phyloP scores from a whole-genome alignment of 768 basidiomycete species.

The Terana coerulea region DNA sequence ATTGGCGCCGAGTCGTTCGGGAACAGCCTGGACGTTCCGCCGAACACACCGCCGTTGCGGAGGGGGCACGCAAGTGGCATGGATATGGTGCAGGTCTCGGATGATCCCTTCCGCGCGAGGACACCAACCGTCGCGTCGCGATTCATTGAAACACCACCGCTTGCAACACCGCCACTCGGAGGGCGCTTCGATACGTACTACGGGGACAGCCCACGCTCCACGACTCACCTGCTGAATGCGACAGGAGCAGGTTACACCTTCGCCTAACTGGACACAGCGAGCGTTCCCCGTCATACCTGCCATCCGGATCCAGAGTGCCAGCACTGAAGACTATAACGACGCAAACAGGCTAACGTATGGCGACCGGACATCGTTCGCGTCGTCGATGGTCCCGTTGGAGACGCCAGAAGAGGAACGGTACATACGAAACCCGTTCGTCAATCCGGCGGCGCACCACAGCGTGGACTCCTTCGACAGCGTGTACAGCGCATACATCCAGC shows the following conservation, averaged over 20 bases:
- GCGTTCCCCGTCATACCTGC: background rate
- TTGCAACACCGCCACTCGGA: background rate
- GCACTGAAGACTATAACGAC: background rate
- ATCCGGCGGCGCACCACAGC: background rate
- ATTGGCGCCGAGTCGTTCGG: background rate
- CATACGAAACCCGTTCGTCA: background rate
- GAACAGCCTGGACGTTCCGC: background rate
- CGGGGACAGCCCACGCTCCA: background rate
- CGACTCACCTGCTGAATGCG: background rate
- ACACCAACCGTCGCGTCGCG: background rate
- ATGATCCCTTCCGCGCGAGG: background rate
- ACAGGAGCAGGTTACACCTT: background rate
- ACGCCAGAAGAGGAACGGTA: background rate
- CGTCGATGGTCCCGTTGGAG: background rate
- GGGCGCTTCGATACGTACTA: background rate
- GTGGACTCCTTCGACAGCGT: background rate
- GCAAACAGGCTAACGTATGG: no score
- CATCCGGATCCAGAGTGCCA: constrained; percentile 4
- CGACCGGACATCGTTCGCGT: background rate
- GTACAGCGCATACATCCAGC: background rate
- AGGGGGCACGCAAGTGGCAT: background rate
- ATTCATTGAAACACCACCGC: background rate
- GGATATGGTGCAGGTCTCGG: constrained; percentile 1
- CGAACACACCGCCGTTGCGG: background rate
- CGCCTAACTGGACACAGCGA: background rate